phyloP scores from a whole-genome alignment of 345 rosid species.

The Bruguiera sexangula region DNA sequence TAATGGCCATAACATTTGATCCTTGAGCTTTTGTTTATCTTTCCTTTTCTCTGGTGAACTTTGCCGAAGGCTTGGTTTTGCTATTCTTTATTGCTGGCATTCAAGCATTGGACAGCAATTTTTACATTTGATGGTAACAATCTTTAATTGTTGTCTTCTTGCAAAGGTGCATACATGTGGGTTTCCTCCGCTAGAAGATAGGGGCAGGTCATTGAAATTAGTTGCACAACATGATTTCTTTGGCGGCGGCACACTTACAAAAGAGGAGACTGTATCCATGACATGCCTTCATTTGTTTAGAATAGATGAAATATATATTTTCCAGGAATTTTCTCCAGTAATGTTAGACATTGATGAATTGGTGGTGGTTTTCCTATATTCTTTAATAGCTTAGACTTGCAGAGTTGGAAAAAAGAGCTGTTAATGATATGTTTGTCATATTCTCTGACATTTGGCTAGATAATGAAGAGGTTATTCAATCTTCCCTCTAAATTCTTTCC shows the following conservation, averaged over 20 bases:
- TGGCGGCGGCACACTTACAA: constrained; percentile 68
- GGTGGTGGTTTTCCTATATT: constrained; percentile 31
- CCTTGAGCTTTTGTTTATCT: too few species aligned
- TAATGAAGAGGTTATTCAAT: constrained; percentile 62
- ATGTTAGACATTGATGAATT: constrained; percentile 3
- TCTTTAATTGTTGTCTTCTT: constrained; percentile 10
- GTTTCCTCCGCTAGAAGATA: constrained; percentile 88
- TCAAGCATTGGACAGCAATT: neutral
- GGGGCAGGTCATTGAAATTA: constrained; percentile 64
- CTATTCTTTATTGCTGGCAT: neutral
- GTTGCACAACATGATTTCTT: constrained; percentile 77
- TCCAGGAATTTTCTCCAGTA: neutral
- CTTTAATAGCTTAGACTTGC: constrained; percentile 52
- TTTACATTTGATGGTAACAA: neutral
- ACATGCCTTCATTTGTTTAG: constrained; percentile 7
- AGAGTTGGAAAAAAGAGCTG: constrained; percentile 64
- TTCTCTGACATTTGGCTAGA: constrained; percentile 92
- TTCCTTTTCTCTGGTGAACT: neutral
- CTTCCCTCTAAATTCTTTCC: constrained; percentile 2
- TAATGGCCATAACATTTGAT: too few species aligned
- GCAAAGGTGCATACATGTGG: constrained; percentile 82
- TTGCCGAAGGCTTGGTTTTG: neutral
- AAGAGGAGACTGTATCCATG: constrained; percentile 75
- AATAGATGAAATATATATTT: constrained; percentile 7
- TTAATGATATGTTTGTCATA: constrained; percentile 80